Evolutionary conservation across 345 rosid genomes (phyloP), one percentile per base, ranked within the genome.

Genomic region (Leavenworthia alabamica): DNA sequence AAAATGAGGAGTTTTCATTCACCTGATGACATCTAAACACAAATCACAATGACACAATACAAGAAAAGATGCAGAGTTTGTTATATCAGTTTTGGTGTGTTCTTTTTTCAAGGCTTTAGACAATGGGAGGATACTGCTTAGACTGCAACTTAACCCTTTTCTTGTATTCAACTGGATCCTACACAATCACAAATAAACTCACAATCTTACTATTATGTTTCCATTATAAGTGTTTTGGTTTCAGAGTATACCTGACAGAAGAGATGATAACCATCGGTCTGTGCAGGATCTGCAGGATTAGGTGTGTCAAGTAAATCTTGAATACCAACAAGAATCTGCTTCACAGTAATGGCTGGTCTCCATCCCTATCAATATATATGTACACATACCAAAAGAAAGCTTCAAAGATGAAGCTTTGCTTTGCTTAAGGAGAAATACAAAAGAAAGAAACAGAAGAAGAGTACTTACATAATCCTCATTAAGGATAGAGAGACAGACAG

Each of bases 311-410:
- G 86, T 77, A 88, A 75, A 74, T 86, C 96, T 68, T 88, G 96
- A 66, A 88, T 88, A 22, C 96, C 96, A 0, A 88, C 85, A 68
- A 88, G 93, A 76, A 88, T 88, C 77, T 88, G 96, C 81, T 83
- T 88, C 69, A 88, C 90, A 1, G 96, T 83, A 16, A 88, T 88
- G 33, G 96, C 96, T 16, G 96, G 96, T 79, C 93, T 83, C 96
- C 96, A 88, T 9, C 96, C 96, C 93, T 88, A 74, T 43, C 12
- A 13, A 45, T 15, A 50, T 24, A 39, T 52, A 50, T 24, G 31
- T 52, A 32, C 27, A 6, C 45, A 23, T 27, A 52, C 11, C 16
- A 45, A 62, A 16, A 41, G 37, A 4, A 31, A 59, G 52, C 12
- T 42, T 42, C 49, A 32, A 60, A 27, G 33, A 37, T 4, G 41